Base-by-base conservation (phyloP, 345 rosid genomes). In the Moricandia arvensis region DNA sequence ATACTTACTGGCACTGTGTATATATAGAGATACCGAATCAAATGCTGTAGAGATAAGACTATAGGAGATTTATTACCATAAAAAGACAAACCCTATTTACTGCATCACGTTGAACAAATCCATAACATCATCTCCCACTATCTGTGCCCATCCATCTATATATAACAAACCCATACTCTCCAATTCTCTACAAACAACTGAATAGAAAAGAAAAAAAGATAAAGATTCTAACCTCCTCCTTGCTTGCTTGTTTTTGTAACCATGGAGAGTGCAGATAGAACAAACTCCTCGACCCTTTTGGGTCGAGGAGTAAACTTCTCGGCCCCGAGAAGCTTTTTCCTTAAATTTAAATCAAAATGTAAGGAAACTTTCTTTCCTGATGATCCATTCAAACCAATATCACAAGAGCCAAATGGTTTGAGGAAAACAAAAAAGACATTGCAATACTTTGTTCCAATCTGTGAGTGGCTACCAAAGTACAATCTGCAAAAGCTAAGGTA, bases 361-460 rank as follows among this genome's bases (percentile, higher is more conserved):
- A 90, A 87, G 63, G 97, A 94, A 71, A 85, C 93, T 0, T 81
- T 94, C 59, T 88, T 91, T 57, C 89, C 98, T 0, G 98, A 94
- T 33, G 98, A 94, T 74, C 98, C 98, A 0, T 88, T 91, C 63
- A 74, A 76, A 16, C 83, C 88, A 27, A 84, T 90, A 67, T 60
- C 27, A 51, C 73, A 73, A 59, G 29, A 75, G 69, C 4, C 74
- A 73, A 21, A 30, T 29, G 11, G 60, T 27, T 4, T 66, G 78
- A 26, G 18, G 0, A 73, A 61, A 72, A 12, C 75, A 31, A 81
- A 68, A 69, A 88, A 82, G 38, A 60, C 80, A 0, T 2, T 90
- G 35, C 81, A 87, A 49, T 94, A 94, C 62, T 91, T 91, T 17
- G 70, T 91, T 12, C 98, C 98, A 1, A 63, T 90, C 29, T 84